These are phyloP conservation scores for Lecanosticta acicola DNA, from an alignment of 2,329 filamentous ascomycete species.

Conservation along the genomic window DNA sequence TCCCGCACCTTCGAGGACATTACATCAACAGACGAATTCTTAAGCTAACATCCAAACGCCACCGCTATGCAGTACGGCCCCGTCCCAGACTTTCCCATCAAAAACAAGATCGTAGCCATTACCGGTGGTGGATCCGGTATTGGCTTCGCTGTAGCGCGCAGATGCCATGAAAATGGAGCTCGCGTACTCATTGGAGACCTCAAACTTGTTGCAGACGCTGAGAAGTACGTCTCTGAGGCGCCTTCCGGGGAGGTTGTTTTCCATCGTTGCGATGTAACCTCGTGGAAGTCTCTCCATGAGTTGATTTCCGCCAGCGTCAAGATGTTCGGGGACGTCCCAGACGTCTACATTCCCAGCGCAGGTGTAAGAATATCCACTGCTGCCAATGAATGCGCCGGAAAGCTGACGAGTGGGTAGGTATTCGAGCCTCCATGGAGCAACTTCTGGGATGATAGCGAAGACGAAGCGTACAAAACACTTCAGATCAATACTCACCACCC, in stretches of 20 bases:
- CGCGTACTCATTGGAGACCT: constrained; percentile 19
- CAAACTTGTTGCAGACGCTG: constrained; percentile 18
- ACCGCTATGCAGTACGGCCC: constrained; percentile 19
- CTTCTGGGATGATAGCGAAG: constrained; percentile 18
- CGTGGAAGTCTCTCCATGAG: constrained; percentile 17
- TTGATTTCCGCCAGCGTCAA: constrained; percentile 18
- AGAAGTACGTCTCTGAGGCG: constrained; percentile 9
- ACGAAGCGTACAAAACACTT: constrained; percentile 17
- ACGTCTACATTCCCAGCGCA: constrained; percentile 18
- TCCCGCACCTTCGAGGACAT: too few relatives aligned
- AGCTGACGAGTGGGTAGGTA: constrained; percentile 1
- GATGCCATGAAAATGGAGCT: constrained; percentile 17
- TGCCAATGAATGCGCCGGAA: too few relatives aligned
- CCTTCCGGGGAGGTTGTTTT: constrained; percentile 6
- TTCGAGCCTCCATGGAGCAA: constrained; percentile 15
- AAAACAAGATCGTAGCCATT: constrained; percentile 18
- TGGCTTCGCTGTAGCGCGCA: constrained; percentile 16
- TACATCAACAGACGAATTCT: not conserved
- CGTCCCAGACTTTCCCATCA: constrained; percentile 18
- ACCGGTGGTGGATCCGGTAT: constrained; percentile 18
- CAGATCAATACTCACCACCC: constrained; percentile 21
- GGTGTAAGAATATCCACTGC: constrained; percentile 3
- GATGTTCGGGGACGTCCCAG: constrained; percentile 17
- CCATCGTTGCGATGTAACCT: constrained; percentile 19
- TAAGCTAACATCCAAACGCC: not conserved